Evolutionary conservation across 306 rosid species (phyloP).

Genomic region (Malus domestica): ASM211411v1 NC_041802.1:31641001-31641500

Average conservation of each 20-base stretch:
- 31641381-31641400: background rate
- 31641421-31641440: background rate
- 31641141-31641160: too few relatives aligned
- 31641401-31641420: background rate
- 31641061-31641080: background rate
- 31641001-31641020: background rate
- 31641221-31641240: fast-evolving
- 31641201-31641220: fast-evolving
- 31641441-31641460: background rate
- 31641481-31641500: too few relatives aligned
- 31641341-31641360: background rate
- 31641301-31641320: too few relatives aligned
- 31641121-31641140: too few relatives aligned
- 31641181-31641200: too few relatives aligned
- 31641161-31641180: too few relatives aligned
- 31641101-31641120: too few relatives aligned
- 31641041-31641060: background rate
- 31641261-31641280: too few relatives aligned
- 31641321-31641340: too few relatives aligned
- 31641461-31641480: too few relatives aligned
- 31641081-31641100: too few relatives aligned
- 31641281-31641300: too few relatives aligned
- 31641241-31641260: fast-evolving
- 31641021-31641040: background rate
- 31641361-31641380: background rate